phyloP scores from a whole-genome alignment of 176 grass and related monocot genomes.

The Alloteropsis semialata region DNA sequence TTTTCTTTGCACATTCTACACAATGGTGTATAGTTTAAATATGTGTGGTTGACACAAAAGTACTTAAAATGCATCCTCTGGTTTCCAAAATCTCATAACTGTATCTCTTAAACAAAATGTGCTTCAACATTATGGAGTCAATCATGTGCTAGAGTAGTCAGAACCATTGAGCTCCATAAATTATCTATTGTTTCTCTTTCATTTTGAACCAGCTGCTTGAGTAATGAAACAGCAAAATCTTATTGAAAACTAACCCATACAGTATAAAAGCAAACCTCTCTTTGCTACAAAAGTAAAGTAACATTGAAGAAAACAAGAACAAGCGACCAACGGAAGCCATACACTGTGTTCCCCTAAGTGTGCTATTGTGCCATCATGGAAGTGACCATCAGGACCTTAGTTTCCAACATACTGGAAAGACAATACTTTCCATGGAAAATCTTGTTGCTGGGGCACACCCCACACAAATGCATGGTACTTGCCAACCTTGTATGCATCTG shows the following conservation, averaged over 20 bases:
- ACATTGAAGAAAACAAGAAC: background rate
- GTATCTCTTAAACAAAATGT: background rate
- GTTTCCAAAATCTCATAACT: background rate
- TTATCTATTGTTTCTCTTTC: background rate
- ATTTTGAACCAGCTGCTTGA: background rate
- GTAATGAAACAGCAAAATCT: background rate
- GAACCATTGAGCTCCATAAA: background rate
- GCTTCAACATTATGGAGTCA: background rate
- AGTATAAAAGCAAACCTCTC: background rate
- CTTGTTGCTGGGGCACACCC: background rate
- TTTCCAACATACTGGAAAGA: background rate
- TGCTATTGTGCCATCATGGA: background rate
- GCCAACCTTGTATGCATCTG: background rate
- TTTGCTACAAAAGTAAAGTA: background rate
- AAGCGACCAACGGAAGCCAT: background rate
- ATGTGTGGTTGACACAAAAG: background rate
- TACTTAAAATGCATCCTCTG: background rate
- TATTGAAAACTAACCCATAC: background rate
- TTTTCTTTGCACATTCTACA: no score
- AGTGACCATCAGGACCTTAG: background rate
- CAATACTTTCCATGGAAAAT: background rate
- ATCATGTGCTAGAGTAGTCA: background rate
- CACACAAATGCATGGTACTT: constrained; percentile 23
- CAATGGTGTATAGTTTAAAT: no score
- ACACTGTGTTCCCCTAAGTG: background rate